Conservation (phyloP, 2,329 filamentous ascomycete genomes). For the Ustilaginoidea virens region DNA sequence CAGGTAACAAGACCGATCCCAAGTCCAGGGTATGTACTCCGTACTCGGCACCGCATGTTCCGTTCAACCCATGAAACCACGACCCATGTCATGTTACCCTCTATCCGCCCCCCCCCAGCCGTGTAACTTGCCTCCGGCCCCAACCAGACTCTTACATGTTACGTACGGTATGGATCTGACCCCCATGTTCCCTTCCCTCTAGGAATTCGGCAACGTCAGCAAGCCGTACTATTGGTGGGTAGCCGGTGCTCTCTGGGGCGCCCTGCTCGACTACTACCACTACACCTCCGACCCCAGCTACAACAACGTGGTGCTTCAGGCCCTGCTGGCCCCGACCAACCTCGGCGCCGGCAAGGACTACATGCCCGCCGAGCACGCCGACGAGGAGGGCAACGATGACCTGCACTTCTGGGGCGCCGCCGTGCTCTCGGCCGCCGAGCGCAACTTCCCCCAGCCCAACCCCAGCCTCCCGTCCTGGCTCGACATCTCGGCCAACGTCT, state of each 20-base stretch:
- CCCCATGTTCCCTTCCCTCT: background rate
- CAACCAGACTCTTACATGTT: background rate
- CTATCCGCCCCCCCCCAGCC: no score
- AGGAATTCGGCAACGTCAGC: constrained; percentile 47
- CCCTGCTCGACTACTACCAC: constrained; percentile 54
- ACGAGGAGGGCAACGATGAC: constrained; percentile 59
- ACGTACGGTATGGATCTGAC: background rate
- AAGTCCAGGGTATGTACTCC: constrained; percentile 23
- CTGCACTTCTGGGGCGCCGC: constrained; percentile 61
- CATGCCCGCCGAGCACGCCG: constrained; percentile 38
- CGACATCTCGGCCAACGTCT: constrained; percentile 52
- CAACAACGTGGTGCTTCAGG: constrained; percentile 42
- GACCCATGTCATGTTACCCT: no score
- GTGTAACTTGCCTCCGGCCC: no score
- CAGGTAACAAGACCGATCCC: constrained; percentile 38
- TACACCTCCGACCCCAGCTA: constrained; percentile 48
- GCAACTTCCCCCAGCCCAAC: constrained; percentile 49
- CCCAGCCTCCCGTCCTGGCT: constrained; percentile 44
- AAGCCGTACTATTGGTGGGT: constrained; percentile 58
- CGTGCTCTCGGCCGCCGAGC: constrained; percentile 52
- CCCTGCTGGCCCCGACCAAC: constrained; percentile 38
- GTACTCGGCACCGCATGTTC: background rate
- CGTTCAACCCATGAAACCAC: no score
- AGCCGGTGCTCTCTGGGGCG: constrained; percentile 48
- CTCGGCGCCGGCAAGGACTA: constrained; percentile 42